Evolutionary conservation across 179 eudicot species (phyloP).

Genomic region (Patellifolia procumbens): DNA sequence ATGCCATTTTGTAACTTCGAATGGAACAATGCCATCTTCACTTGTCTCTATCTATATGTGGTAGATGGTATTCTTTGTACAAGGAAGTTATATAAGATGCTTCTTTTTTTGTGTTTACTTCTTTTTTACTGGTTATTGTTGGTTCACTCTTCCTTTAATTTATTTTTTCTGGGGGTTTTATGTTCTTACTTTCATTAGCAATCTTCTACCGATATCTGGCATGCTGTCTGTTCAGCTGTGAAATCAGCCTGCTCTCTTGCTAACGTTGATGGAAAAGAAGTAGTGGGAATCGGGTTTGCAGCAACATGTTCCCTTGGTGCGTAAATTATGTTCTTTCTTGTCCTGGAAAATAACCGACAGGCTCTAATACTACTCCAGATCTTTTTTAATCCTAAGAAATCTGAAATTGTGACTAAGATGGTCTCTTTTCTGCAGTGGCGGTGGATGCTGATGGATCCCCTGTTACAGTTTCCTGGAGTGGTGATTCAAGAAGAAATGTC

Average conservation of each 20-base stretch:
- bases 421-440: conserved; percentile 65
- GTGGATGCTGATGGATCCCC: conserved; percentile 91
- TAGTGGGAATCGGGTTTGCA: conserved; percentile 87
- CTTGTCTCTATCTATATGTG: neutral
- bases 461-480: conserved; percentile 95
- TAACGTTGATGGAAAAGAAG: conserved; percentile 71
- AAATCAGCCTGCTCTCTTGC: conserved; percentile 82
- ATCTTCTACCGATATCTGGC: conserved; percentile 99
- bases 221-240: conserved; percentile 91
- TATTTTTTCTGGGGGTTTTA: neutral
- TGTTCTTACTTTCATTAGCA: conserved; percentile 52
- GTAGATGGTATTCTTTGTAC: neutral
- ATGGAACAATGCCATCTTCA: neutral
- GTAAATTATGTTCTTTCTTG: conserved; percentile 20
- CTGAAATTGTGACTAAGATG: neutral
- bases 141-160: neutral
- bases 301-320: conserved; percentile 99
- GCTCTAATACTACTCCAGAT: neutral
- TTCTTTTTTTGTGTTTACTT: neutral
- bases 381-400: neutral
- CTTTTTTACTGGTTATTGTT: neutral
- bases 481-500: conserved; percentile 93
- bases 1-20: neutral
- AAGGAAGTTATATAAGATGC: neutral
- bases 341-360: neutral